Base-by-base conservation (phyloP, 2,329 filamentous ascomycete genomes). In the Colletotrichum lindemuthianum region DNA sequence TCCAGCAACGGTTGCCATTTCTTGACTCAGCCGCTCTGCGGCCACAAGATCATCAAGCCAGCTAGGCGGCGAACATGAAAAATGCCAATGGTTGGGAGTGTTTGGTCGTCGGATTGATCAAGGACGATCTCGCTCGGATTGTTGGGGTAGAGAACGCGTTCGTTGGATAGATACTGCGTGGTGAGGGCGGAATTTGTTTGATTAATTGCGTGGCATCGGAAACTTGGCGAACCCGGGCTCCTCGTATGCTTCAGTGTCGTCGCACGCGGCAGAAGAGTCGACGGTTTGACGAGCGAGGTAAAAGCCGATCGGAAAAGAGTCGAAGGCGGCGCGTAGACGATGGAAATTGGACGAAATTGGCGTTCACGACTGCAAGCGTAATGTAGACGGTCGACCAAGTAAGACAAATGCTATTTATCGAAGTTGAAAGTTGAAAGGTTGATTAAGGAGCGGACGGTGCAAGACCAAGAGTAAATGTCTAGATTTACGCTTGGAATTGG, bases 401-500 rank as follows among this genome's bases (percentile, higher is more conserved):
- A 72, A 73, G 70, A 69, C 65, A 66, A 68, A 66, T 67, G 58
- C 65, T 67, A 64, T 48, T 55, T 57, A 63, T 55, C 63, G 63
- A 66, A 54, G 60, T 55, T 64, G 41, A 70, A 67, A 51, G 50
- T 66, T 69, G 53, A 63, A 66, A 47, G 24, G 43, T 47, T 55
- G 44, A 50, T 61, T 69, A 72, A 72, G 69, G 70, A 71, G 68
- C 69, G 70, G 70, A 71, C 71, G 69, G 71, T 70, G 58, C 73
- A 69, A 86, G 77, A 84, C 84, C 85, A 87, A 84, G 77, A 63
- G 79, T 77, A 80, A 84, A 81, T 81, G 75, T 76, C 72, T 70
- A 80, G 79, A 80, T 79, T 74, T 79, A 81, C 82, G 75, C 74
- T 83, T 81, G 84, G 84, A 84, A 85, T 84, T 81, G 84, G 77